These are phyloP conservation scores for Clarireedia paspali DNA, from an alignment of 2,329 filamentous ascomycete genomes.

Conservation along the genomic window DNA sequence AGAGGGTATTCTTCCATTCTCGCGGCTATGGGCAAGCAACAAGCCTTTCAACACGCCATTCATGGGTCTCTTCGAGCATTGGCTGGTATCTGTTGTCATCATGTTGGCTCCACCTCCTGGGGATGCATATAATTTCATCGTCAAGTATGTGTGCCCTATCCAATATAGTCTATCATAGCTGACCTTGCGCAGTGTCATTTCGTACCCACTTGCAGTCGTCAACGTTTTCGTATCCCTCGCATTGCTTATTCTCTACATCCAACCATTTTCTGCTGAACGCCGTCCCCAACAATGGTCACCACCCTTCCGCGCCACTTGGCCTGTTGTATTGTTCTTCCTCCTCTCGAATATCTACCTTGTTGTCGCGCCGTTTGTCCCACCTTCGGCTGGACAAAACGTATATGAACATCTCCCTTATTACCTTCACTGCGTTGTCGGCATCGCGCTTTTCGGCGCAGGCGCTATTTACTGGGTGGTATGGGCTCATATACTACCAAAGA, in stretches of 20 bases:
- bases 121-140: constrained; percentile 57
- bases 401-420: constrained; percentile 49
- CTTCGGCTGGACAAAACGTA: constrained; percentile 42
- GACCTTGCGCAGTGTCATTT: constrained; percentile 44
- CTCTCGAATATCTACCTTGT: constrained; percentile 55
- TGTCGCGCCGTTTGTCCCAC: constrained; percentile 50
- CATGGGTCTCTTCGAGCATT: constrained; percentile 55
- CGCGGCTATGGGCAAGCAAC: constrained; percentile 55
- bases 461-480: constrained; percentile 50
- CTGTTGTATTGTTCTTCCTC: constrained; percentile 50
- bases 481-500: constrained; percentile 43
- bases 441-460: constrained; percentile 44
- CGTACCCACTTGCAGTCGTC: constrained; percentile 53
- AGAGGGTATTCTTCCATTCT: constrained; percentile 59
- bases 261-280: constrained; percentile 39
- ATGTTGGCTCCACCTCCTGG: constrained; percentile 61
- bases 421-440: constrained; percentile 50
- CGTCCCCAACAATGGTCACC: constrained; percentile 45
- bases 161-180: not conserved
- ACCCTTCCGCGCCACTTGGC: constrained; percentile 46
- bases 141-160: constrained; percentile 38
- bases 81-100: constrained; percentile 55
- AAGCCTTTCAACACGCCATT: constrained; percentile 55
- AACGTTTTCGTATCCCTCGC: constrained; percentile 47
- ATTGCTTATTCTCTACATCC: constrained; percentile 45